phyloP scores from a whole-genome alignment of 148 eudicot species.

The Fallopia convolvulus region DNA sequence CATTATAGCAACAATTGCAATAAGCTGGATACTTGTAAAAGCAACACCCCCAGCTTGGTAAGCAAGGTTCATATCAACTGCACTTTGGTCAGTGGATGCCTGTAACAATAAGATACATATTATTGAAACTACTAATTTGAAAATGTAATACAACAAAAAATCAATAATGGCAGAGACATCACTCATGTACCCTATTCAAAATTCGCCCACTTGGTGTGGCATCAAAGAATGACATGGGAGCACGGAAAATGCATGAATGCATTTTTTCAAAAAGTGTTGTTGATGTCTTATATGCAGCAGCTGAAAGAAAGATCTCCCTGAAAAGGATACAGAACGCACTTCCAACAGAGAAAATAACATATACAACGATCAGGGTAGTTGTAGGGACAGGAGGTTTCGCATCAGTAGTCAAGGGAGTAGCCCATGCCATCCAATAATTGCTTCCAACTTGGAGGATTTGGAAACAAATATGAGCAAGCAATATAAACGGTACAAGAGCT shows the following conservation, averaged over 20 bases:
- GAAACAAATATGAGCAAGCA: constrained; percentile 42
- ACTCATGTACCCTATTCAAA: constrained; percentile 44
- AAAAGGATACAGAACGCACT: constrained; percentile 48
- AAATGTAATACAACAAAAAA: neutral
- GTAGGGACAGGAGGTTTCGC: constrained; percentile 26
- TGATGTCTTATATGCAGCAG: constrained; percentile 53
- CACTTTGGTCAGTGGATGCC: constrained; percentile 73
- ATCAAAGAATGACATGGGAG: constrained; percentile 81
- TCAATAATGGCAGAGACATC: neutral
- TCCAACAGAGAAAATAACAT: constrained; percentile 44
- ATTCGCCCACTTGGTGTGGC: constrained; percentile 70
- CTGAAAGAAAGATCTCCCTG: constrained; percentile 35
- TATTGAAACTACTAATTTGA: neutral
- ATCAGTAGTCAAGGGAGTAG: constrained; percentile 49
- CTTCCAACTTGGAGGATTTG: constrained; percentile 49
- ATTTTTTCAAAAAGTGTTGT: constrained; percentile 48
- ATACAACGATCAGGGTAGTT: constrained; percentile 43
- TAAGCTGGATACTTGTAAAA: constrained; percentile 44
- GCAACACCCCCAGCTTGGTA: constrained; percentile 35
- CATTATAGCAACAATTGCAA: constrained; percentile 56
- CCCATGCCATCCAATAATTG: constrained; percentile 86
- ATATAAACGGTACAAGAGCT: constrained; percentile 41
- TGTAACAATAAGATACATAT: constrained; percentile 13
- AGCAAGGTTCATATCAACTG: constrained; percentile 47
- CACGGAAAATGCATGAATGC: constrained; percentile 58